A percentile compares a stretch with the other conserved stretches of the same genome.
Conservation (phyloP, 2,329 filamentous ascomycete species). For the Fusarium avenaceum region DNA sequence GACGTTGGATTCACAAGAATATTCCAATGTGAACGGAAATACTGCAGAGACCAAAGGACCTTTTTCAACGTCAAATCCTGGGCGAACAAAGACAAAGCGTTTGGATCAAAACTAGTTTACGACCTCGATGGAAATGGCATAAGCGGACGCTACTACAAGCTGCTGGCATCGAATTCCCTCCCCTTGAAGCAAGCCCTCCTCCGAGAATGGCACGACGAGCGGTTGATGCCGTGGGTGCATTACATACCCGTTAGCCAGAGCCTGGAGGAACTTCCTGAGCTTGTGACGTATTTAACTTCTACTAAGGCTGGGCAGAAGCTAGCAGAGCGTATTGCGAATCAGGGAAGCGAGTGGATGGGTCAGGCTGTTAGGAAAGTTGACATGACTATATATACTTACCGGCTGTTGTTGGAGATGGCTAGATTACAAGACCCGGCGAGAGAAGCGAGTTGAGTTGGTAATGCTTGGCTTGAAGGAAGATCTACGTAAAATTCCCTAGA, state of each 20-base stretch:
- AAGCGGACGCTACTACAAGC: conserved; percentile 65
- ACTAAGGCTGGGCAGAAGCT: conserved; percentile 61
- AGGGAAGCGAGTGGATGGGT: conserved; percentile 67
- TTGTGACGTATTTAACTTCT: conserved; percentile 61
- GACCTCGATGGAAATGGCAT: conserved; percentile 70
- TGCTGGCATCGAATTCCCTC: conserved; percentile 62
- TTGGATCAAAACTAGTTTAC: conserved; percentile 59
- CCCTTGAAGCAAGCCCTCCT: conserved; percentile 67
- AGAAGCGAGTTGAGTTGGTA: not conserved
- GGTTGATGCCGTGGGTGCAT: conserved; percentile 68
- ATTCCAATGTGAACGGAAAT: conserved; percentile 58
- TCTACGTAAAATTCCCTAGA: no score
- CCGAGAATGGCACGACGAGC: conserved; percentile 70
- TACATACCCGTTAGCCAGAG: conserved; percentile 66
- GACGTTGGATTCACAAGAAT: conserved; percentile 62
- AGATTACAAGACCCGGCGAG: conserved; percentile 56
- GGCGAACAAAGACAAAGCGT: conserved; percentile 53
- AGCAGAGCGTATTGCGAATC: conserved; percentile 65
- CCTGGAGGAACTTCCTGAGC: conserved; percentile 65
- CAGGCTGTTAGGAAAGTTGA: conserved; percentile 70
- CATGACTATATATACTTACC: conserved; percentile 71
- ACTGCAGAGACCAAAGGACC: conserved; percentile 54
- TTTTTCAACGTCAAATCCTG: conserved; percentile 52
- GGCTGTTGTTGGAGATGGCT: conserved; percentile 70
- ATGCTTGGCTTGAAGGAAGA: no score